Evolutionary conservation across 1,284 basidiomycete species (phyloP).

Genomic region (Ganoderma boninense): DNA sequence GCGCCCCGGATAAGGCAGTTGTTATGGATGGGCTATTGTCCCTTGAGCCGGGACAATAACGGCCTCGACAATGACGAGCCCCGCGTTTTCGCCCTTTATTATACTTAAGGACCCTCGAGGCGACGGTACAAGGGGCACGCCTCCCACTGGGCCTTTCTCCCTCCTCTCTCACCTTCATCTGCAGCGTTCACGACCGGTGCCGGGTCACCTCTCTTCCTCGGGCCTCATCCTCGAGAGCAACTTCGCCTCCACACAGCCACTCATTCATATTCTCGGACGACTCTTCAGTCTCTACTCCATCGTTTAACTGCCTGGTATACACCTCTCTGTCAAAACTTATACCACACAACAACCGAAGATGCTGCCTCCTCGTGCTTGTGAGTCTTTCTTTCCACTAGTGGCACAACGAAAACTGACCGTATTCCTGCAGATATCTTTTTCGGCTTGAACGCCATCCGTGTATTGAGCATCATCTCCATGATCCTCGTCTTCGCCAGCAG

Average conservation of each 20-base stretch:
- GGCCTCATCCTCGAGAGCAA: constrained; percentile 11
- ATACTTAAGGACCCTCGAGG: constrained; percentile 11
- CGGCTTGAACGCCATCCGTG: constrained; percentile 79
- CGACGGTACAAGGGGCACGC: background rate
- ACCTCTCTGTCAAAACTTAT: background rate
- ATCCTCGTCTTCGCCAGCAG: constrained; percentile 81
- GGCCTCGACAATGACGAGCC: constrained; percentile 26
- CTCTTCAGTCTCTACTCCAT: background rate
- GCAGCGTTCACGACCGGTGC: constrained; percentile 16
- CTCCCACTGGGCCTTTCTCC: constrained; percentile 3
- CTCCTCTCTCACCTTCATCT: constrained; percentile 12
- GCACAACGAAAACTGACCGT: background rate
- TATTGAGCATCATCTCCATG: constrained; percentile 80
- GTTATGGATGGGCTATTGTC: constrained; percentile 33
- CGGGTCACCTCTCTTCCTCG: too few relatives aligned
- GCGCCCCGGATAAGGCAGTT: constrained; percentile 23
- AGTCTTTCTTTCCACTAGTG: constrained; percentile 5
- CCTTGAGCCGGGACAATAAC: constrained; percentile 26
- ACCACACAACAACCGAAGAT: constrained; percentile 14
- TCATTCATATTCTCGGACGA: constrained; percentile 5
- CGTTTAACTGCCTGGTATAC: background rate
- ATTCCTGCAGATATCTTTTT: constrained; percentile 68
- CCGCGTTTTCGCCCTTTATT: background rate
- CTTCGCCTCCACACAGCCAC: constrained; percentile 3
- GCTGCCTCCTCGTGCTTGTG: constrained; percentile 34